Evolutionary conservation across 768 basidiomycete species (phyloP).

Genomic region (Tephrocybe sp.): DNA sequence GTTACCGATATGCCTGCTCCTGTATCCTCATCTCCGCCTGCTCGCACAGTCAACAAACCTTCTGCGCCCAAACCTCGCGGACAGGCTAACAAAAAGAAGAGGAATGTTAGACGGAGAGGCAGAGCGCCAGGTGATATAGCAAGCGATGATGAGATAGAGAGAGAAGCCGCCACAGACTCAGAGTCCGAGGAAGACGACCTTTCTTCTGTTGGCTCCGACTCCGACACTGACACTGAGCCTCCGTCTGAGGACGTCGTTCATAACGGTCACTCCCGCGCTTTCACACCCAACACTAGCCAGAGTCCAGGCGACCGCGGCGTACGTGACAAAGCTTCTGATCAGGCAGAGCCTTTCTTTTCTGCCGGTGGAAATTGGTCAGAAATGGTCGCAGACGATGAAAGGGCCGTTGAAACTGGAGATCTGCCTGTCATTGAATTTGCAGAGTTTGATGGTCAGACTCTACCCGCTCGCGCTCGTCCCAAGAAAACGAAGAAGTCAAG

Average conservation of each 20-base stretch:
- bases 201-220: slow-evolving; percentile 58
- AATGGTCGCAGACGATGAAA: slow-evolving; percentile 74
- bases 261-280: slow-evolving; percentile 49
- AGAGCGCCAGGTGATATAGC: slow-evolving; percentile 57
- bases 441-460: slow-evolving; percentile 49
- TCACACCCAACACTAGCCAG: slow-evolving; percentile 70
- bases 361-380: slow-evolving; percentile 71
- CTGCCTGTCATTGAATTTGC: slow-evolving; percentile 83
- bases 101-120: slow-evolving; percentile 60
- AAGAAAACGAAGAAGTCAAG: slow-evolving; percentile 46
- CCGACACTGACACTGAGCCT: slow-evolving; percentile 73
- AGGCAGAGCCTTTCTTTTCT: slow-evolving; percentile 51
- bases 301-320: slow-evolving; percentile 47
- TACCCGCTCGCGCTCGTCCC: slow-evolving; percentile 27
- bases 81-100: slow-evolving; percentile 38
- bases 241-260: slow-evolving; percentile 61
- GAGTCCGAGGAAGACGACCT: slow-evolving; percentile 58
- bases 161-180: slow-evolving; percentile 71
- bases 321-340: slow-evolving; percentile 31
- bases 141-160: slow-evolving; percentile 78
- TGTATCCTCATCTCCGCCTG: slow-evolving; percentile 33
- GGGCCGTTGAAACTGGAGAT: slow-evolving; percentile 57
- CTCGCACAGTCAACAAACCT: slow-evolving; percentile 30
- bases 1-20: slow-evolving; percentile 47
- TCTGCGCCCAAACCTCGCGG: slow-evolving; percentile 33